Conservation (phyloP, 2,329 filamentous ascomycete species). For the Exophiala sideris region DNA sequence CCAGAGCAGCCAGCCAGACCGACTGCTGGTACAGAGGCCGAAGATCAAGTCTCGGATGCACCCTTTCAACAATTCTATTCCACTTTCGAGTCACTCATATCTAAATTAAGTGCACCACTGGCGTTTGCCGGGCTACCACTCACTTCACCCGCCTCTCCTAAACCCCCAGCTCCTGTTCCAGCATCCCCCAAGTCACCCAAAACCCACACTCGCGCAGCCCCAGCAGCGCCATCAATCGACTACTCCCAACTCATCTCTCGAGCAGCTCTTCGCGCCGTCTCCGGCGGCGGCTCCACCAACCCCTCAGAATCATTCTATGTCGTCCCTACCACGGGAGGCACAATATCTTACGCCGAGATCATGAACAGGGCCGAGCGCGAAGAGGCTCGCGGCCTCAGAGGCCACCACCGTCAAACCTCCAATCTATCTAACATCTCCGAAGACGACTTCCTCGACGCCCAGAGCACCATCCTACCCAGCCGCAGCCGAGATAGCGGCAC, state of each 20-base stretch:
- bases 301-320: constrained; percentile 78
- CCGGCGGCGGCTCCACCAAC: constrained; percentile 58
- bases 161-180: constrained; percentile 14
- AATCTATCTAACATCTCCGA: constrained; percentile 62
- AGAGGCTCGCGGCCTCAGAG: constrained; percentile 34
- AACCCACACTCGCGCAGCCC: constrained; percentile 8
- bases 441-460: constrained; percentile 87
- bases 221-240: constrained; percentile 58
- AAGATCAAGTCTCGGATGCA: constrained; percentile 56
- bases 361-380: constrained; percentile 54
- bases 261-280: constrained; percentile 75
- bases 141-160: constrained; percentile 38
- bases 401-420: constrained; percentile 32
- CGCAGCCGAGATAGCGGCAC: constrained; percentile 42
- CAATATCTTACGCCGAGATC: constrained; percentile 89
- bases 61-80: constrained; percentile 89
- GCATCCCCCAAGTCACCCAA: constrained; percentile 12
- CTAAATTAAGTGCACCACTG: constrained; percentile 80
- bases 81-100: constrained; percentile 84
- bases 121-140: constrained; percentile 91
- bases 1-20: constrained; percentile 29
- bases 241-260: constrained; percentile 79
- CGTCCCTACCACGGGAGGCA: constrained; percentile 86
- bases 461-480: constrained; percentile 53
- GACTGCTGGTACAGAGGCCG: constrained; percentile 31